phyloP scores from a whole-genome alignment of 371 early-diverging fungal species.

The Mortierella sp. region DNA sequence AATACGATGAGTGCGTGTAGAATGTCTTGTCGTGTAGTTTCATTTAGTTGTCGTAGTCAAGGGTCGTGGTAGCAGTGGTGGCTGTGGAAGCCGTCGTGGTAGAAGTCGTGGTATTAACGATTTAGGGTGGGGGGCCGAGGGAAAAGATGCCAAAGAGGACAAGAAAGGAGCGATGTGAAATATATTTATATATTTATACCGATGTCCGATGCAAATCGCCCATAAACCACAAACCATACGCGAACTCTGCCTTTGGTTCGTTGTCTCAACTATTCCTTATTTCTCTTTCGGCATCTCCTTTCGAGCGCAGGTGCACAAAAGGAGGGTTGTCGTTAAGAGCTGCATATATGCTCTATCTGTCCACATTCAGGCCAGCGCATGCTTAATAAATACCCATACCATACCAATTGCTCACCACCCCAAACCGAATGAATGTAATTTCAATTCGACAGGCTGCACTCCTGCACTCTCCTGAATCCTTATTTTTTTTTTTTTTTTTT shows the following conservation, averaged over 20 bases:
- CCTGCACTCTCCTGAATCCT: constrained; percentile 5
- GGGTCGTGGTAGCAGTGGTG: background rate
- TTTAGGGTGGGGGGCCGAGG: constrained; percentile 1
- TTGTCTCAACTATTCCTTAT: background rate
- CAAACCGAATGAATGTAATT: background rate
- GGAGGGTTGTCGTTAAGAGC: background rate
- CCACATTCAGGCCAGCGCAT: background rate
- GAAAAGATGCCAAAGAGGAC: constrained; percentile 1
- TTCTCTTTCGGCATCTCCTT: constrained; percentile 2
- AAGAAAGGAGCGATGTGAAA: constrained; percentile 2
- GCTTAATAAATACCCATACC: background rate
- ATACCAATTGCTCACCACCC: constrained; percentile 3
- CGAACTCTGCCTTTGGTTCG: background rate
- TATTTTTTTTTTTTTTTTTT: background rate
- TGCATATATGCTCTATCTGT: background rate
- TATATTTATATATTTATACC: background rate
- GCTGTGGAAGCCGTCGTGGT: too few species aligned
- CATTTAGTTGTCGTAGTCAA: background rate
- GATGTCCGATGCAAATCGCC: background rate
- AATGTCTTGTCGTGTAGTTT: background rate
- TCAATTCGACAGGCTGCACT: background rate
- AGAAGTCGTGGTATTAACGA: background rate
- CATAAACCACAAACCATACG: background rate
- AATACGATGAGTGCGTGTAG: background rate
- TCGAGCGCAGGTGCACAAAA: background rate